Evolutionary conservation across 257 asterid genomes (phyloP).

Genomic region (Voacanga thouarsii): DNA sequence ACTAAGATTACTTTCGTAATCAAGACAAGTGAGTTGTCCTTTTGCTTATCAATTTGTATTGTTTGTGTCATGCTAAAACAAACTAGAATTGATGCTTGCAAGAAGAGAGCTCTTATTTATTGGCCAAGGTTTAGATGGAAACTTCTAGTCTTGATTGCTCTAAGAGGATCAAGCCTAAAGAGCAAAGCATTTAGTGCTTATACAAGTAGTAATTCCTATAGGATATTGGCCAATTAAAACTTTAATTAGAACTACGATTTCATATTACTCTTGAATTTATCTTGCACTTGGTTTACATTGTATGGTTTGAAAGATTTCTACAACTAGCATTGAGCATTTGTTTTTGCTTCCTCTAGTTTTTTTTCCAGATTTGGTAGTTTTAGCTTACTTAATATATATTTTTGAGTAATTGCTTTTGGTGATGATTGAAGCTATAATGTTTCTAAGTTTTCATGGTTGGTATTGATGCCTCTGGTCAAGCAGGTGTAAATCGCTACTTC

Average conservation of each 20-base stretch:
- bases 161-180: no score
- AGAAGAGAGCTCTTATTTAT: no score
- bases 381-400: neutral
- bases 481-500: conserved; percentile 82
- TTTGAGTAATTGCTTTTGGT: neutral
- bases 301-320: neutral
- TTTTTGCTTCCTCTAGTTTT: neutral
- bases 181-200: neutral
- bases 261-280: neutral
- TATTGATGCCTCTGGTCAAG: conserved; percentile 9
- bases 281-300: neutral
- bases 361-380: neutral
- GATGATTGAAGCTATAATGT: neutral
- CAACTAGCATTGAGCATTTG: neutral
- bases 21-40: no score
- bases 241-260: neutral
- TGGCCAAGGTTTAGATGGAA: no score
- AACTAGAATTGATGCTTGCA: no score
- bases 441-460: neutral
- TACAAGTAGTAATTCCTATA: neutral
- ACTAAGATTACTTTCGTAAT: no score
- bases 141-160: no score
- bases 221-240: neutral
- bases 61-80: no score
- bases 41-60: no score